Percentiles rank a stretch among this genome's conserved stretches.
Evolutionary conservation across 2,329 filamentous ascomycete species (phyloP).

Genomic region (Colletotrichum liriopes): DNA sequence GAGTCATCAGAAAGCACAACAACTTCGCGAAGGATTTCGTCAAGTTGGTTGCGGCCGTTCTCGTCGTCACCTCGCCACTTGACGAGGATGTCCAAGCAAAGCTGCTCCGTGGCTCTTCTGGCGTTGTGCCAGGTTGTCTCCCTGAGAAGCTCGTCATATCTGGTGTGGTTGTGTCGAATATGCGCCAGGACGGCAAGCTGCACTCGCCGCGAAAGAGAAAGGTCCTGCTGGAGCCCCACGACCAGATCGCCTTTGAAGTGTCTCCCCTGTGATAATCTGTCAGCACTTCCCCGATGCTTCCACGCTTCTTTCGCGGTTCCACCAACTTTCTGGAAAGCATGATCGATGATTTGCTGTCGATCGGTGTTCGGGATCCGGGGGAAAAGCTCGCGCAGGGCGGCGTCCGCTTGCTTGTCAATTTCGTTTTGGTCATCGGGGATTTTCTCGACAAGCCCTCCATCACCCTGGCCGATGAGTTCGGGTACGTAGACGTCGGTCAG

Average conservation of each 20-base stretch:
- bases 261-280: slow-evolving; percentile 58
- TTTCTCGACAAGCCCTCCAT: slow-evolving; percentile 58
- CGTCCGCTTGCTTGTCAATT: slow-evolving; percentile 75
- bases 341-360: slow-evolving; percentile 73
- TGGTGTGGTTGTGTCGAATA: slow-evolving; percentile 77
- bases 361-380: slow-evolving; percentile 77
- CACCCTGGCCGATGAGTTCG: slow-evolving; percentile 41
- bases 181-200: slow-evolving; percentile 78
- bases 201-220: slow-evolving; percentile 73
- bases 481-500: slow-evolving; percentile 39
- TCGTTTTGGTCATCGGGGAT: slow-evolving; percentile 73
- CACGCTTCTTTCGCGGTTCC: background rate
- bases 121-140: slow-evolving; percentile 73
- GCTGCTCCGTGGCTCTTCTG: slow-evolving; percentile 72
- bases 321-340: slow-evolving; percentile 75
- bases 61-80: slow-evolving; percentile 82
- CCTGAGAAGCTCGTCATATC: slow-evolving; percentile 73
- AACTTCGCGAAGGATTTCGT: slow-evolving; percentile 77
- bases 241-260: slow-evolving; percentile 67
- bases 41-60: slow-evolving; percentile 76
- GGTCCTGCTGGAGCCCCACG: slow-evolving; percentile 70
- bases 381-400: slow-evolving; percentile 74
- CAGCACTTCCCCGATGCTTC: background rate
- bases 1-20: slow-evolving; percentile 75
- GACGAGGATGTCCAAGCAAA: slow-evolving; percentile 76